Evolutionary conservation across 495 filamentous ascomycete species (phyloP), one percentile per base, ranked within the genome.

Genomic region (Mycothermus thermophilus): DNA sequence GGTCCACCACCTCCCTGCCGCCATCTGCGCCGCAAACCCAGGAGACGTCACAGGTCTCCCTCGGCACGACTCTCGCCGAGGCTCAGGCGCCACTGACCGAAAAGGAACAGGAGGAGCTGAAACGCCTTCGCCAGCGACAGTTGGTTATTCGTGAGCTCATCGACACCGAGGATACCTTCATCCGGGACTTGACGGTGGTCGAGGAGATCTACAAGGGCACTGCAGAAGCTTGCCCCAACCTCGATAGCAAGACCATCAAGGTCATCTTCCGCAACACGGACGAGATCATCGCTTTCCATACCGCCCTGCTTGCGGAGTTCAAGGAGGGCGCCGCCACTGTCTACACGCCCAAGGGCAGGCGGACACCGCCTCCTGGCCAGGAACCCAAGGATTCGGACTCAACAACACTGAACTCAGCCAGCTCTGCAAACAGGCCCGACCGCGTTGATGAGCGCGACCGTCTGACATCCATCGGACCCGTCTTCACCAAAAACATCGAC

Each of bases 121-220:
- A 64, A 27, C 54, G 64, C n/a, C 49, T 69, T 27, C 57, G 60
- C 14, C 63, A 85, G 43, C 77, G 90, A 11, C 71, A 75, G 22
- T 66, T 86, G 47, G 67, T 88, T 35, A 80, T 97, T 43, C 80
- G 85, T 43, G 90, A 97, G 55, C 63, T 97, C 14, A 71, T 94
- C 25, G 83, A 93, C 44, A 97, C 92, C 3, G 90, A 97, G 51
- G 72, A 79, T 19, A 72, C 74, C 11, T 96, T 87, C 54, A 69
- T 83, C 29, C 70, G 79, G 41, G 90, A 97, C 57, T 88, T 97
- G 83, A 93, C 81, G 46, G 83, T 97, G 25, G 77, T 92, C 5
- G 82, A 92, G 48, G 84, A 94, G 47, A 94, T 96, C 28, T 97
- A 95, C 64, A 92, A 87, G 55, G 83, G 80, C n/a, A 95, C 90